Conservation (phyloP, 768 basidiomycete species). For the Russula griseocarnosa region DNA sequence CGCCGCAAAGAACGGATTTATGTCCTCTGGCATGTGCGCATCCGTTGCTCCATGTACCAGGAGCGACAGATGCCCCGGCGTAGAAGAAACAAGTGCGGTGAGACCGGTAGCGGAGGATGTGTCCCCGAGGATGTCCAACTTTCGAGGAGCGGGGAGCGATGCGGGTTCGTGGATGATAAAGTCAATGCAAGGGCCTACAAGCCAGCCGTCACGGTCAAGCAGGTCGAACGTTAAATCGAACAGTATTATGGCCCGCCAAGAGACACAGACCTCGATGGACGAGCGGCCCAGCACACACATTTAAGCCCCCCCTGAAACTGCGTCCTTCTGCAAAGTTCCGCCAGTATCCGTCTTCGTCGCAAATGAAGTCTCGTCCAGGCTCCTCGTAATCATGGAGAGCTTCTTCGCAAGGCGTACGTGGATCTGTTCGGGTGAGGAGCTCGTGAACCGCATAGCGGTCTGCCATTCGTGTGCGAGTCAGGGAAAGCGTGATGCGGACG, state of each 20-base stretch:
- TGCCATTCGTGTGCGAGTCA: slow-evolving; percentile 58
- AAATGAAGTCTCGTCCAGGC: slow-evolving; percentile 55
- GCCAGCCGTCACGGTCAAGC: slow-evolving; percentile 2
- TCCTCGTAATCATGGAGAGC: slow-evolving; percentile 61
- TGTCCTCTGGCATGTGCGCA: slow-evolving; percentile 54
- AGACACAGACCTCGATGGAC: slow-evolving; percentile 61
- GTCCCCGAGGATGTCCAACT: slow-evolving; percentile 75
- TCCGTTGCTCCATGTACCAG: slow-evolving; percentile 87
- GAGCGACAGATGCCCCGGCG: slow-evolving; percentile 41
- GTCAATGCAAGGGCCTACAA: slow-evolving; percentile 70
- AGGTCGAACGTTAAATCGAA: neutral
- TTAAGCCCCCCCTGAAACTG: slow-evolving; percentile 42
- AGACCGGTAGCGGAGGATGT: slow-evolving; percentile 62
- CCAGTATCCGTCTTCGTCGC: slow-evolving; percentile 63
- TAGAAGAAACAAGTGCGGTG: slow-evolving; percentile 42
- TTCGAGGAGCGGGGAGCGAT: slow-evolving; percentile 42
- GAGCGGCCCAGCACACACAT: slow-evolving; percentile 74
- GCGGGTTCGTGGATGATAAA: slow-evolving; percentile 63
- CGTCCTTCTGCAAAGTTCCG: slow-evolving; percentile 42
- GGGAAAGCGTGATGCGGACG: slow-evolving; percentile 62
- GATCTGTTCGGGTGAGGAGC: slow-evolving; percentile 55
- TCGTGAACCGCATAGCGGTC: slow-evolving; percentile 77
- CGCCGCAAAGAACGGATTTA: slow-evolving; percentile 50
- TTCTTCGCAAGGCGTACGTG: slow-evolving; percentile 47
- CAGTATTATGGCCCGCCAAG: neutral